These are phyloP conservation scores for Colletotrichum siamense DNA, from an alignment of 2,329 filamentous ascomycete species.

Conservation along the genomic window DNA sequence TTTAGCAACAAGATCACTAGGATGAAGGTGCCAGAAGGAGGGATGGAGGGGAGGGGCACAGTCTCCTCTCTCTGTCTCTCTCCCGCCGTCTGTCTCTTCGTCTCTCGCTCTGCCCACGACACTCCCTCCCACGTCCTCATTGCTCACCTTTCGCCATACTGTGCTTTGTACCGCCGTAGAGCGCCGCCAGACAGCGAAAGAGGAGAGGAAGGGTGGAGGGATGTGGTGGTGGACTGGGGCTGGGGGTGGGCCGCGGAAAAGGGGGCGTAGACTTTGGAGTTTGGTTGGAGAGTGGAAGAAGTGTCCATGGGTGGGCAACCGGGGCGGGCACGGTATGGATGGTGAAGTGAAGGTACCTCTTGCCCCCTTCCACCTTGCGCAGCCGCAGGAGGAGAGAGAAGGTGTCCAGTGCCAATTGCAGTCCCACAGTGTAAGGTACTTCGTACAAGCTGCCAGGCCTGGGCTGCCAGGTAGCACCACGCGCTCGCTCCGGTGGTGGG, in stretches of 20 bases:
- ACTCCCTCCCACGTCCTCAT: background rate
- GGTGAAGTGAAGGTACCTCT: background rate
- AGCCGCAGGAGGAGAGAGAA: background rate
- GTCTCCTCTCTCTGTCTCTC: background rate
- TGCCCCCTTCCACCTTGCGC: background rate
- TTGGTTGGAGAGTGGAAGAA: background rate
- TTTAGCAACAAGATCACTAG: slow-evolving; percentile 5
- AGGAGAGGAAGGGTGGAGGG: slow-evolving; percentile 6
- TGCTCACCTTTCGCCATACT: background rate
- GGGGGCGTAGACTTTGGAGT: background rate
- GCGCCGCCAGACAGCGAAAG: background rate
- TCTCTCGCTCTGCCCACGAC: background rate
- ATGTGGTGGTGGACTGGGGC: background rate
- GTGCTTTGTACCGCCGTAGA: background rate
- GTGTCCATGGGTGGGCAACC: background rate
- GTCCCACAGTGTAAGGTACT: slow-evolving; percentile 3
- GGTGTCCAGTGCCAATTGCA: background rate
- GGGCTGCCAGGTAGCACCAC: background rate
- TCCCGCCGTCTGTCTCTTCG: background rate
- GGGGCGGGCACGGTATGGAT: background rate
- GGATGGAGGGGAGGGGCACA: slow-evolving; percentile 15
- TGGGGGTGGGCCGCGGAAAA: background rate
- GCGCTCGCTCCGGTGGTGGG: background rate
- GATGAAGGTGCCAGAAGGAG: slow-evolving; percentile 17
- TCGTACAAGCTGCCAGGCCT: background rate